phyloP scores from a whole-genome alignment of 768 basidiomycete genomes.

The Leccinum ochraceum region DNA sequence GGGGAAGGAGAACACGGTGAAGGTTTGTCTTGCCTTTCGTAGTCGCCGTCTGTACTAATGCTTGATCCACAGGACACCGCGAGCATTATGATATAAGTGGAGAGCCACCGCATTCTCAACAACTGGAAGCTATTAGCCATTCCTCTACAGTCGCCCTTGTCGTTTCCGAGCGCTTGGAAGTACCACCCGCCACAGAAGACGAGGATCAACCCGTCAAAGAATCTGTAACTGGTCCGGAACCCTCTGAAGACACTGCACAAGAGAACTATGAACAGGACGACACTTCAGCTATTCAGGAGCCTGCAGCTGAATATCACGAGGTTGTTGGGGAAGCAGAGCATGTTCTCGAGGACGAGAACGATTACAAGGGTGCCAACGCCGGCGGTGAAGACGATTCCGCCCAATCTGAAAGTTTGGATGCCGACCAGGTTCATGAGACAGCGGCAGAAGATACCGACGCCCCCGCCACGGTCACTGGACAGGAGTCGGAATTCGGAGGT shows the following conservation, averaged over 20 bases:
- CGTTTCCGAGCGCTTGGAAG: constrained; percentile 5
- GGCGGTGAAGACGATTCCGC: constrained; percentile 21
- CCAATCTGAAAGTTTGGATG: constrained; percentile 27
- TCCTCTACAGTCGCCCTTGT: background rate
- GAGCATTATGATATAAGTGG: constrained; percentile 14
- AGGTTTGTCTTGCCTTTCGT: constrained; percentile 14
- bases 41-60: constrained; percentile 1
- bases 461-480: constrained; percentile 9
- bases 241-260: constrained; percentile 9
- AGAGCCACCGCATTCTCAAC: constrained; percentile 7
- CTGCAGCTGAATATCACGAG: constrained; percentile 18
- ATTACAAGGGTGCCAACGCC: constrained; percentile 19
- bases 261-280: constrained; percentile 11
- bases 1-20: constrained; percentile 21
- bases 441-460: constrained; percentile 25
- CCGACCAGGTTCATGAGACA: constrained; percentile 30
- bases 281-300: constrained; percentile 9
- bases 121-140: constrained; percentile 2
- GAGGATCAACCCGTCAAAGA: constrained; percentile 11
- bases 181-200: background rate
- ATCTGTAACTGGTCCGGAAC: background rate
- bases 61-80: constrained; percentile 13
- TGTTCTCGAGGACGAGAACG: constrained; percentile 23
- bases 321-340: constrained; percentile 15
- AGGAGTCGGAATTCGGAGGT: constrained; percentile 23